Evolutionary conservation across 2,329 filamentous ascomycete species (phyloP), one percentile per base, ranked within the genome.

Genomic region (Scedosporium boydii): DNA sequence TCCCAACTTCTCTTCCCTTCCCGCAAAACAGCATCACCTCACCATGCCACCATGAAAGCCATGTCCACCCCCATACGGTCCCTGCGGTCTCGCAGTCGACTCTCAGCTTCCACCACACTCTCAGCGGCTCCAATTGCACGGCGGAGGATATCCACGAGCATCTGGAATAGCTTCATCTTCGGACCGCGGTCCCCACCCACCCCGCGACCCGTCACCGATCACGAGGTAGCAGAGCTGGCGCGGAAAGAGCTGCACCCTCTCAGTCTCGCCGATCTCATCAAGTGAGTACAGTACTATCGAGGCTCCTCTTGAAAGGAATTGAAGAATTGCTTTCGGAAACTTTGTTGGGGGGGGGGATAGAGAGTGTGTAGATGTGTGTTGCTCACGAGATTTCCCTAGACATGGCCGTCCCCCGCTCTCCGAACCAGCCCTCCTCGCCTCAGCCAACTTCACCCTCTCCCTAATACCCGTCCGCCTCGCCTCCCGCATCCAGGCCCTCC

Each of bases 391-490:
- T 34, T 9, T 34, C 29, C 29, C 29, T 63, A 87, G 84, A 71
- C 82, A 87, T 68, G 95, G 95, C 64, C 87, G 90, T 6, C 93
- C 93, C 38, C 93, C 95, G 0, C 83, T 98, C 60, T 90, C 90
- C 3, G 84, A 88, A 62, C 81, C 87, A 46, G 89, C 91, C 23
- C 84, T 99, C 62, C 86, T 96, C 69, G 86, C 88, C 44, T 97
- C 93, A 1, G 95, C 95, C 65, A 96, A 97, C 78, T 98, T 98
- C 77, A 96, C 95, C 12, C 88, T 98, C 67, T 90, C 88, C 29
- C 89, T 97, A 61, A 87, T 98, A 9, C 95, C 95, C 14, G 90
- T 95, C 59, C 91, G 95, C 44, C 87, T 99, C 27, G 95, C 95
- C 27, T 91, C 96, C 73, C 91, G 95, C 63, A 96, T 99, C 66